Percentiles rank a stretch among this genome's conserved stretches.
These are phyloP conservation scores for Mycena alexandri DNA, from an alignment of 768 basidiomycete species.

Conservation along the genomic window DNA sequence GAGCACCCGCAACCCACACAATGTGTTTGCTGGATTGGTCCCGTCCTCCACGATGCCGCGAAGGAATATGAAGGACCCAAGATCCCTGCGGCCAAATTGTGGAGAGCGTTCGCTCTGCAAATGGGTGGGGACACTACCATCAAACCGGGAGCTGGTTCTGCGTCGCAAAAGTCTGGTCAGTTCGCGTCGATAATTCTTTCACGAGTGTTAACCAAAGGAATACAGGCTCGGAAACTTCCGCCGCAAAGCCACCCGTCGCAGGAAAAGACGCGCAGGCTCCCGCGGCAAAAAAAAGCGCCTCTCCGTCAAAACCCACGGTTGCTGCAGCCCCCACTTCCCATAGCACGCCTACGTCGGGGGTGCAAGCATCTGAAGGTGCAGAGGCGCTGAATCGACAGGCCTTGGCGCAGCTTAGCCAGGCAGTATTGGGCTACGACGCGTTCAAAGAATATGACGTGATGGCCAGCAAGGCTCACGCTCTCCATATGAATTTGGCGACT, in stretches of 20 bases:
- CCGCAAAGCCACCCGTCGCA: too few relatives aligned
- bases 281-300: too few relatives aligned
- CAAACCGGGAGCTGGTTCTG: too few relatives aligned
- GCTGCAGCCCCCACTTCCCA: too few relatives aligned
- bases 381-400: background rate
- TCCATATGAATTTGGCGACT: background rate
- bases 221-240: too few relatives aligned
- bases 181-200: too few relatives aligned
- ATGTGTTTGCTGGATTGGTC: conserved; percentile 27
- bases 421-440: background rate
- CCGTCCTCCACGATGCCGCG: conserved; percentile 1
- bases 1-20: conserved; percentile 3
- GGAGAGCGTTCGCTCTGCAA: conserved; percentile 1
- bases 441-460: background rate
- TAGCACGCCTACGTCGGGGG: too few relatives aligned
- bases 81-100: conserved; percentile 6
- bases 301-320: too few relatives aligned
- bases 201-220: too few relatives aligned
- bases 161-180: too few relatives aligned
- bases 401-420: background rate
- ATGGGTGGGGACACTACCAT: conserved; percentile 20
- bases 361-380: too few relatives aligned
- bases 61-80: conserved; percentile 1
- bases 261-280: too few relatives aligned
- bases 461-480: background rate